Evolutionary conservation across 2,329 filamentous ascomycete species (phyloP).

Genomic region (Didymosphaeria variabile): DNA sequence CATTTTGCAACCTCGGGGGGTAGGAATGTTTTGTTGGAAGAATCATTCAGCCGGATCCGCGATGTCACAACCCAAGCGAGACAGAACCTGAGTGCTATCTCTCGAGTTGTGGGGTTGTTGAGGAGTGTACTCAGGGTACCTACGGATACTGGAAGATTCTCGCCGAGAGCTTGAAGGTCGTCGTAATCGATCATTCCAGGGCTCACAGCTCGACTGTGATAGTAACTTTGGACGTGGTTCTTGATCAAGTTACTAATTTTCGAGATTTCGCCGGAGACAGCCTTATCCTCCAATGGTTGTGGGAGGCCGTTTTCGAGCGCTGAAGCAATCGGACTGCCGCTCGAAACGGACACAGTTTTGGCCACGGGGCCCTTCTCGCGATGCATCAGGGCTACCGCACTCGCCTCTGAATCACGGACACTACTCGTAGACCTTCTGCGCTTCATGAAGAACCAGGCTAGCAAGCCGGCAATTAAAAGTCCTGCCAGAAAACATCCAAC

Average conservation of each 20-base stretch:
- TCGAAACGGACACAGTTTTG: conserved; percentile 23
- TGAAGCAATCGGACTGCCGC: conserved; percentile 17
- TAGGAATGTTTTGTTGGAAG: conserved; percentile 33
- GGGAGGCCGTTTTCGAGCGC: conserved; percentile 31
- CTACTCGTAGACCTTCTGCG: conserved; percentile 16
- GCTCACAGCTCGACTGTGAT: conserved; percentile 34
- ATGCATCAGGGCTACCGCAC: conserved; percentile 24
- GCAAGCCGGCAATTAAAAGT: conserved; percentile 31
- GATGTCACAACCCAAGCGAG: conserved; percentile 44
- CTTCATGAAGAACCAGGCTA: conserved; percentile 34
- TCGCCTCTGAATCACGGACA: conserved; percentile 24
- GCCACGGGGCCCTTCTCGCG: conserved; percentile 30
- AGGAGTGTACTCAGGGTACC: conserved; percentile 39
- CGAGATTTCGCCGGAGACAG: conserved; percentile 41
- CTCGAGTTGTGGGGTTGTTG: conserved; percentile 36
- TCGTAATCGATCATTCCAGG: conserved; percentile 33
- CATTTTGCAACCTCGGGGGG: conserved; percentile 37
- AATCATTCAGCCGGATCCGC: conserved; percentile 27
- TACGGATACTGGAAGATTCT: conserved; percentile 31
- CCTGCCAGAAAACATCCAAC: conserved; percentile 49
- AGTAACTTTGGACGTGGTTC: conserved; percentile 50
- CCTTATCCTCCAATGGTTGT: conserved; percentile 46
- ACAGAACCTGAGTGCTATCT: conserved; percentile 40
- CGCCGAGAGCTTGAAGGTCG: conserved; percentile 34
- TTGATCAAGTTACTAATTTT: conserved; percentile 47